Conservation (phyloP, 176 grass and related monocot species). For the Rhipidocladum racemiflorum region DNA sequence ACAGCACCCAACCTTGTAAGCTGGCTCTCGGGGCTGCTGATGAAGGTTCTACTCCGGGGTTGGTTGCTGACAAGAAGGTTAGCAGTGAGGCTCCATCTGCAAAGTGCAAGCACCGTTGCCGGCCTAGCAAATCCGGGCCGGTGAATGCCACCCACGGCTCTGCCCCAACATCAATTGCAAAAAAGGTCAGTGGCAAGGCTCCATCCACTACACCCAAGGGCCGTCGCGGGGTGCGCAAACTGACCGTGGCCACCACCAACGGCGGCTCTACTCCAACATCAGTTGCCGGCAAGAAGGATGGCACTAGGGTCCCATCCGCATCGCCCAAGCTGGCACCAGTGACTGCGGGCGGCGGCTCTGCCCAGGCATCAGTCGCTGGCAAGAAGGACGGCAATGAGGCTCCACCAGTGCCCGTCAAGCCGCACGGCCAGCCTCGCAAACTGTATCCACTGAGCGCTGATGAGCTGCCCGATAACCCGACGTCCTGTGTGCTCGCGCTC, state of each 20-base stretch:
- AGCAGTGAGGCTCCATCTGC: neutral
- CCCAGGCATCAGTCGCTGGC: neutral
- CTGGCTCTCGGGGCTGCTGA: neutral
- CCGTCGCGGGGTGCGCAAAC: neutral
- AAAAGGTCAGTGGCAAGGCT: neutral
- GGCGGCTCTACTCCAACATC: neutral
- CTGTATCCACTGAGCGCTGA: neutral
- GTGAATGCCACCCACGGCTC: neutral
- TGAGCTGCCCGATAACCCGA: neutral
- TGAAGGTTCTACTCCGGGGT: neutral
- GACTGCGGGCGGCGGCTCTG: neutral
- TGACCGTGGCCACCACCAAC: neutral
- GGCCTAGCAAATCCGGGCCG: neutral
- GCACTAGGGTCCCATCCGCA: neutral
- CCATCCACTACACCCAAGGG: neutral
- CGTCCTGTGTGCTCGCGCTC: constrained; percentile 30
- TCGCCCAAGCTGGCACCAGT: neutral
- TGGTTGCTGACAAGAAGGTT: neutral
- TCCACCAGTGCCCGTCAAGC: neutral
- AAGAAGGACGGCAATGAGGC: neutral
- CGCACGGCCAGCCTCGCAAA: neutral
- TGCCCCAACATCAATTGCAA: constrained; percentile 3
- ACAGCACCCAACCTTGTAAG: neutral
- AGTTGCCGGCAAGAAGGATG: neutral
- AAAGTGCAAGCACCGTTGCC: neutral